These are phyloP conservation scores for Trametes cinnabarina DNA, from an alignment of 768 basidiomycete species.

Conservation along the genomic window DNA sequence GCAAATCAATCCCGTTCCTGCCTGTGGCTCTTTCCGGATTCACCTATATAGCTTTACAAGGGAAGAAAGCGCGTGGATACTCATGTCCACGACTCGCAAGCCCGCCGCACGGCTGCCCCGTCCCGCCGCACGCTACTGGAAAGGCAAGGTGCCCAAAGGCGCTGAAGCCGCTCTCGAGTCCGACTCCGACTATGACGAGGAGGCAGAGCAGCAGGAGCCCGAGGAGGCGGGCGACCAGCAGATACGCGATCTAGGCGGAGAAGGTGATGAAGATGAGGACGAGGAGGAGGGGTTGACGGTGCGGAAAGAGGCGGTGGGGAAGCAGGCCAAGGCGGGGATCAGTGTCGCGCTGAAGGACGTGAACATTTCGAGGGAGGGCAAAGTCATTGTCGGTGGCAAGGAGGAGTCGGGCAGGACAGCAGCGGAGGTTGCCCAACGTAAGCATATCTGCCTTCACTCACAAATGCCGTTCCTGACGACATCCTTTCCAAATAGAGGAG, in stretches of 20 bases:
- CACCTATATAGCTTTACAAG: too few relatives aligned
- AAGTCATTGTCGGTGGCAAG: constrained; percentile 75
- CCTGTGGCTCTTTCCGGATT: too few relatives aligned
- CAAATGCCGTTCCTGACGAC: background rate
- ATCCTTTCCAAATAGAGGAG: constrained; percentile 20
- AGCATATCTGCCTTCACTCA: background rate
- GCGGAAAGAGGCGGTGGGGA: constrained; percentile 22
- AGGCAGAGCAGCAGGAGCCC: constrained; percentile 49
- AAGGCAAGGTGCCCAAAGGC: constrained; percentile 85
- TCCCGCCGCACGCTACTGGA: constrained; percentile 86
- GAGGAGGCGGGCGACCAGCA: constrained; percentile 56
- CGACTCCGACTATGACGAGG: constrained; percentile 66
- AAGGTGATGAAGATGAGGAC: constrained; percentile 40
- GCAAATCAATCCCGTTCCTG: too few relatives aligned
- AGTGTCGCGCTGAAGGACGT: constrained; percentile 78
- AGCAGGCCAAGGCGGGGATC: constrained; percentile 50
- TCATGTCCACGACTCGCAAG: constrained; percentile 44
- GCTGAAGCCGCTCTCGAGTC: constrained; percentile 49
- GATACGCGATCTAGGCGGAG: constrained; percentile 53
- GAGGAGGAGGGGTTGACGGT: constrained; percentile 34
- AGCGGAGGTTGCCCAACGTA: constrained; percentile 23
- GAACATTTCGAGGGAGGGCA: constrained; percentile 75
- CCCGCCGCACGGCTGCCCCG: constrained; percentile 74
- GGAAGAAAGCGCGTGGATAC: too few relatives aligned
- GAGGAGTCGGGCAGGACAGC: constrained; percentile 77